These are phyloP conservation scores for Hyphochytrium catenoides DNA, from an alignment of 352 stramenopile genomes.

Conservation along the genomic window DNA sequence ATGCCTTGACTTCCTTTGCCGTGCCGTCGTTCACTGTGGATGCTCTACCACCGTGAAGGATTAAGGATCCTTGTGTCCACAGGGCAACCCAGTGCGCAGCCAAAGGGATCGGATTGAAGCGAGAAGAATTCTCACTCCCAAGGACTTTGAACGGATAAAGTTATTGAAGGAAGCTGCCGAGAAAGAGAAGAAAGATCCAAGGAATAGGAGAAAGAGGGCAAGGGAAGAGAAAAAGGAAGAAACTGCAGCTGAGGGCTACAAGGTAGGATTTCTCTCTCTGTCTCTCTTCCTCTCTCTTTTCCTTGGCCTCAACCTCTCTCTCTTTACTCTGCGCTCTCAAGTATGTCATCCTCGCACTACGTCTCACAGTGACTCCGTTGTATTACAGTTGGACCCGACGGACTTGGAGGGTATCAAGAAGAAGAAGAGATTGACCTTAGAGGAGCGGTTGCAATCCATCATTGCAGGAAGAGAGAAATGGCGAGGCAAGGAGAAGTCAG, in stretches of 20 bases:
- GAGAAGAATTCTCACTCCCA: slow-evolving; percentile 56
- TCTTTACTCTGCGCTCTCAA: too few species aligned
- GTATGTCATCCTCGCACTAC: too few species aligned
- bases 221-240: slow-evolving; percentile 23
- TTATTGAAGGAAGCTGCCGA: slow-evolving; percentile 68
- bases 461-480: slow-evolving; percentile 72
- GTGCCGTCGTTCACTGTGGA: too few species aligned
- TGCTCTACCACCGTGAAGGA: too few species aligned
- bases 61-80: too few species aligned
- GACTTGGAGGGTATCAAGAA: slow-evolving; percentile 63
- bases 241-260: slow-evolving; percentile 19
- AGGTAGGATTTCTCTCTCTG: slow-evolving; percentile 22
- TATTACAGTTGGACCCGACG: slow-evolving; percentile 19
- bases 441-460: slow-evolving; percentile 47
- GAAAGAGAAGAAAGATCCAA: slow-evolving; percentile 44
- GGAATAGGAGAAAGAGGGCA: slow-evolving; percentile 45
- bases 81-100: too few species aligned
- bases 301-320: too few species aligned
- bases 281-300: slow-evolving; percentile 4
- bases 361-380: slow-evolving; percentile 2
- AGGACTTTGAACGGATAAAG: slow-evolving; percentile 65
- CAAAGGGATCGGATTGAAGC: slow-evolving; percentile 59
- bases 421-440: slow-evolving; percentile 61
- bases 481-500: slow-evolving; percentile 66
- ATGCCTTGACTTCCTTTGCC: too few species aligned